Base-by-base conservation (phyloP, 2,329 filamentous ascomycete genomes). In the Beauveria australis region DNA sequence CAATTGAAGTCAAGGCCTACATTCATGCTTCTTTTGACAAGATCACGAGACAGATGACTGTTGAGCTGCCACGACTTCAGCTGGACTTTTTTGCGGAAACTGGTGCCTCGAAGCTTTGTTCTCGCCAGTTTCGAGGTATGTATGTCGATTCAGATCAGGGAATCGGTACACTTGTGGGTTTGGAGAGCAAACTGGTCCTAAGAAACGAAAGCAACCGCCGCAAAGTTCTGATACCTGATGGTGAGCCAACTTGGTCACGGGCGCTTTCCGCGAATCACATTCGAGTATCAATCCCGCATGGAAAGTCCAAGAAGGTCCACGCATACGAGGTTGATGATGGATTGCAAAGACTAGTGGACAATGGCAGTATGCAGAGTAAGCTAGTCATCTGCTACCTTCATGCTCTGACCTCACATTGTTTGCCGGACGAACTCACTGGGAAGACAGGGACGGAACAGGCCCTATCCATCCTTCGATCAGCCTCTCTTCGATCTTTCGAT, bases 371-470 rank as follows among this genome's bases (percentile, higher is more conserved):
- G 0, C 72, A 77, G 14, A 81, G 80, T 67, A 81, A 79, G 60
- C 71, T 87, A 0, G 74, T 77, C 24, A 69, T 83, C 0, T 72
- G 71, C 14, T 78, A 79, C 26, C 69, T 86, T 0, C 82, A 86
- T 64, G 81, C 78, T 0, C 55, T 83, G 0, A 85, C 82, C 0
- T 80, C 81, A 0, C 72, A 75, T 49, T 79, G 73, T 40, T 67
- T 83, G 0, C 76, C 78, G 0, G 82, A 85, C 63, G 68, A 68
- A 0, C 68, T 84, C 0, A 84, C 78, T 0, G 57, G 65, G 0
- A 68, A 70, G 5, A 85, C 81, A 0, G 83, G 83, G 0, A 82
- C 80, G 0, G 82, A 86, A 64, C 68, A 79, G 46, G 79, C 81
- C 0, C 64, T 85, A 0, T 62, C 66, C 0, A 79, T 82, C 2